Evolutionary conservation across 345 rosid genomes (phyloP), one percentile per base, ranked within the genome.

Genomic region (Linum lewisii): DNA sequence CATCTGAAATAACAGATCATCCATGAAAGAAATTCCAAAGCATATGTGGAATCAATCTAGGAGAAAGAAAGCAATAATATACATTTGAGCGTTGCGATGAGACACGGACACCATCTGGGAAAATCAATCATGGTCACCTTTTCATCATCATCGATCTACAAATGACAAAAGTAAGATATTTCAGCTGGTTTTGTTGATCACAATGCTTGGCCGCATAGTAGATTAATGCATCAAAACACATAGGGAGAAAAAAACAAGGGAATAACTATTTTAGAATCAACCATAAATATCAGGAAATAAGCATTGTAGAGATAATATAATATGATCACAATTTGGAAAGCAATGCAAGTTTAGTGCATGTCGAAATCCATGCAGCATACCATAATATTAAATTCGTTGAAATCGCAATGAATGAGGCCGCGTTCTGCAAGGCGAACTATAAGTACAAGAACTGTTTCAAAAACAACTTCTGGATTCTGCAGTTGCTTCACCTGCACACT

Each of bases 81-180:
- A 87, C 97, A 93, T 93, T 75, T 89, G 88, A 19, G 96, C 99
- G 82, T 93, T 93, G 47, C 73, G 78, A 75, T 93, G 97, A 20
- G 97, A 89, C 49, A 93, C 99, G 37, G 96, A 87, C 10, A 93
- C 97, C 99, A 93, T 93, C 72, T 90, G 99, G 26, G 99, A 69
- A 93, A 93, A 84, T 93, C 96, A 53, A 90, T 90, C 82, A 93
- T 75, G 2, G 93, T 93, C 55, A 89, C 65, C 56, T 77, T 82
- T 79, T 93, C 99, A 54, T 89, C 87, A 67, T 89, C 95, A 82
- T 89, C 94, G 71, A 89, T 93, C 95, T 93, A 58, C 68, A 73
- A 66, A 61, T 42, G 32, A 71, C 38, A 66, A 29, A 9, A 52
- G 7, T 9, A 52, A 7, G 56, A 42, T 42, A 16, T 11, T 6